Percentiles rank a stretch among this genome's conserved stretches.
Evolutionary conservation across 305 asterid species (phyloP).

Genomic region (Rubia occidens): DNA sequence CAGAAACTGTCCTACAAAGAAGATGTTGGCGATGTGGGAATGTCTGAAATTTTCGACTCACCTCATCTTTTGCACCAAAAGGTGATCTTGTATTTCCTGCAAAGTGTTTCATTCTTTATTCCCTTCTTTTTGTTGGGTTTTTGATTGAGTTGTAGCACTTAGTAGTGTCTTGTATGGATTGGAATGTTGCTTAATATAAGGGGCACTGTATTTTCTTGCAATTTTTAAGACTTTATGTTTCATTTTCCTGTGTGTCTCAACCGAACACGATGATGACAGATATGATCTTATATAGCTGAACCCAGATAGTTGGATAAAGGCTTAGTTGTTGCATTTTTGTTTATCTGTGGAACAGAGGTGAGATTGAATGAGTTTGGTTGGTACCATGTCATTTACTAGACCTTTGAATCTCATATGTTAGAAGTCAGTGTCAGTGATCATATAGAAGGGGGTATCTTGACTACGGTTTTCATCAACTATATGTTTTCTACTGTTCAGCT

Average conservation of each 20-base stretch:
- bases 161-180: neutral
- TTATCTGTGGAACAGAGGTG: neutral
- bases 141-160: neutral
- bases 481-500: neutral
- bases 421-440: neutral
- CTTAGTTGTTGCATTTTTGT: neutral
- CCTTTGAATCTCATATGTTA: neutral
- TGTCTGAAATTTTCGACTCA: conserved; percentile 78
- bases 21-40: conserved; percentile 97
- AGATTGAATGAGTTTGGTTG: neutral
- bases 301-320: neutral
- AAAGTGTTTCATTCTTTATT: neutral
- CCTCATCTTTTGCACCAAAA: conserved; percentile 28
- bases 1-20: conserved; percentile 80
- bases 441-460: neutral
- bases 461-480: neutral
- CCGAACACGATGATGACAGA: neutral
- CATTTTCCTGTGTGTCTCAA: neutral
- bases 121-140: too few species aligned
- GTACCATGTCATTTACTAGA: neutral
- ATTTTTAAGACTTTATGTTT: neutral
- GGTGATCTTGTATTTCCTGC: neutral
- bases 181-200: neutral
- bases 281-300: neutral
- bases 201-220: neutral